Base-by-base conservation (phyloP, 169 alveolate species). In the Plasmodium chabaudi region DNA sequence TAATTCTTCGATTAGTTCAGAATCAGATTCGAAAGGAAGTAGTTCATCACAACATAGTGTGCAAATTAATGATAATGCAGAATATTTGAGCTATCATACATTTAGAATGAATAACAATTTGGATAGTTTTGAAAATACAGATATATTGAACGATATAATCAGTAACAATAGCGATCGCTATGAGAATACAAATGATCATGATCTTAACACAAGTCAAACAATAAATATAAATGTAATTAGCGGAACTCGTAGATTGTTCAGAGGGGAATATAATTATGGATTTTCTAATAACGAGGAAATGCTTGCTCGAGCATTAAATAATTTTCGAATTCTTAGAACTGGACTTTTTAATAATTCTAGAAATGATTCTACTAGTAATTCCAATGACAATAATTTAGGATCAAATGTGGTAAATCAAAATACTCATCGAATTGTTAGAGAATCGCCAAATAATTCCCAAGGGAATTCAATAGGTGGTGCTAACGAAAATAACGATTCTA, bases 281-380 rank as follows among this genome's bases (percentile, higher is more conserved):
- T 39, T 77, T 4, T 47, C 74, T 12, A 77, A 57, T 23, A 64
- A 27, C 64, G 71, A 49, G 6, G 25, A 15, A 42, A 25, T 34
- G 25, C 12, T 49, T 27, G 61, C 23, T 39, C 88, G 69, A 2
- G 60, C 74, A 17, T 42, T 65, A 63, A 64, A 64, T 19, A 63
- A 77, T 77, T 63, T 64, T 77, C 53, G 88, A 42, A 10, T 77
- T 17, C 21, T 77, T 56, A 63, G 65, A 56, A 77, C 49, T 9
- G 65, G 65, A 27, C 21, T 49, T 42, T 17, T 57, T n/a, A 13
- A 44, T 63, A 39, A 72, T 60, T 9, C 46, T 44, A n/a, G 68
- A 42, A 71, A 53, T 71, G 56, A 55, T 60, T 19, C 47, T 19
- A 39, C 63, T 42, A 15, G n/a, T 13, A 71, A 27, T 71, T 55